These are phyloP conservation scores for Lentinula raphanica DNA, from an alignment of 768 basidiomycete species.

Conservation along the genomic window DNA sequence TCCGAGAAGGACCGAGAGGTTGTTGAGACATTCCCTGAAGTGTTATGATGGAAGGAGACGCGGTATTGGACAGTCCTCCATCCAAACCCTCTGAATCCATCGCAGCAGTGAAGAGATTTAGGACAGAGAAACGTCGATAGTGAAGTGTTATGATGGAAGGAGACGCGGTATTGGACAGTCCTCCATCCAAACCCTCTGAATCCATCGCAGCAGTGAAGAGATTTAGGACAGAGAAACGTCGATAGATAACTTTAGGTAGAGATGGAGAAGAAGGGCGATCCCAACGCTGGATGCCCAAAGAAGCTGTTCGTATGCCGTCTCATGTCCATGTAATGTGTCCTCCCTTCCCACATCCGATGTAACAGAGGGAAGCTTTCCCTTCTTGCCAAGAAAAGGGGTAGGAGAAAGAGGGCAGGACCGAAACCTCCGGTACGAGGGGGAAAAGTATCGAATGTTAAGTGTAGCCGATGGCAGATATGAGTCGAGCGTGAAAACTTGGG, in stretches of 20 bases:
- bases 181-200: not conserved
- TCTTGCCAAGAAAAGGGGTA: too few species aligned
- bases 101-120: slow-evolving; percentile 25
- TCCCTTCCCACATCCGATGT: too few species aligned
- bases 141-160: slow-evolving; percentile 13
- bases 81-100: not conserved
- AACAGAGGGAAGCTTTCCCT: too few species aligned
- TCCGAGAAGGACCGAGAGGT: slow-evolving; percentile 18
- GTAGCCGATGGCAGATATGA: too few species aligned
- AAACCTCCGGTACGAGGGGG: too few species aligned
- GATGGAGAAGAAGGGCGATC: slow-evolving; percentile 8
- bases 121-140: slow-evolving; percentile 32
- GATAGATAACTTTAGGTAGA: slow-evolving; percentile 17
- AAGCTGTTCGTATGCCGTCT: too few species aligned
- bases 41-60: slow-evolving; percentile 14
- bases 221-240: slow-evolving; percentile 31
- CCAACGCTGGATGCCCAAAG: too few species aligned
- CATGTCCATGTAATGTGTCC: too few species aligned
- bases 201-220: slow-evolving; percentile 20
- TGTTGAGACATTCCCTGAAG: slow-evolving; percentile 18
- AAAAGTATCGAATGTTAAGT: too few species aligned
- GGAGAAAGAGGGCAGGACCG: too few species aligned
- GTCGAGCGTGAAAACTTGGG: too few species aligned
- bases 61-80: slow-evolving; percentile 10
- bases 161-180: slow-evolving; percentile 12